Percentiles rank a stretch among this genome's conserved stretches.
Conservation (phyloP, 306 rosid species). For the cucumber (Cucumis sativus) region DNA sequence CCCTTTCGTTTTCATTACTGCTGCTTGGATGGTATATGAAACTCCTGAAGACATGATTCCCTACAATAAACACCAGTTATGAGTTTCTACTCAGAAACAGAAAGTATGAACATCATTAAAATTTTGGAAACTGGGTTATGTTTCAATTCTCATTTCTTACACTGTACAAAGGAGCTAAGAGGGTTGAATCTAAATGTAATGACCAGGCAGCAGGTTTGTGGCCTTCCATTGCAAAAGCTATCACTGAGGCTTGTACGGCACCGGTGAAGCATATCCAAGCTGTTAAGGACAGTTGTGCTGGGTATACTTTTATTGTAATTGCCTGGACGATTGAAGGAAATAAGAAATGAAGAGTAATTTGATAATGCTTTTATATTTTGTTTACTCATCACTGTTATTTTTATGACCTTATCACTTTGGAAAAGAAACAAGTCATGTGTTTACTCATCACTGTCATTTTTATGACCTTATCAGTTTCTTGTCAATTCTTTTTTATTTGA, state of each 20-base stretch:
- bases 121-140: neutral
- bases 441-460: neutral
- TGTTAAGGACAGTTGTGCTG: conserved; percentile 37
- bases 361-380: neutral
- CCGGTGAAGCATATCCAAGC: conserved; percentile 36
- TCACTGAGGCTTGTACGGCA: conserved; percentile 15
- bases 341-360: neutral
- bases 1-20: conserved; percentile 35
- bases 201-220: conserved; percentile 37
- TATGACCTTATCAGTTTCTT: neutral
- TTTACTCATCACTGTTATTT: neutral
- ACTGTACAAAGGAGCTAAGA: conserved; percentile 28
- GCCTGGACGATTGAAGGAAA: conserved; percentile 20
- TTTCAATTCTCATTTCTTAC: conserved; percentile 13
- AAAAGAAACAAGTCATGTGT: neutral
- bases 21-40: conserved; percentile 27
- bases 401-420: neutral
- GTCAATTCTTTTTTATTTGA: neutral
- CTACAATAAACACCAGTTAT: conserved; percentile 20
- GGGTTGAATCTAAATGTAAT: conserved; percentile 19
- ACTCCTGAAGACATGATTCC: conserved; percentile 35
- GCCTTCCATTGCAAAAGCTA: conserved; percentile 32
- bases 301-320: conserved; percentile 35
- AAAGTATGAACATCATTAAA: neutral
- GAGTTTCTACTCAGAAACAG: neutral